A percentile compares a stretch with the other conserved stretches of the same genome.
These are phyloP conservation scores for Phyllosticta paracitricarpa DNA, from an alignment of 2,329 filamentous ascomycete species.

Conservation along the genomic window DNA sequence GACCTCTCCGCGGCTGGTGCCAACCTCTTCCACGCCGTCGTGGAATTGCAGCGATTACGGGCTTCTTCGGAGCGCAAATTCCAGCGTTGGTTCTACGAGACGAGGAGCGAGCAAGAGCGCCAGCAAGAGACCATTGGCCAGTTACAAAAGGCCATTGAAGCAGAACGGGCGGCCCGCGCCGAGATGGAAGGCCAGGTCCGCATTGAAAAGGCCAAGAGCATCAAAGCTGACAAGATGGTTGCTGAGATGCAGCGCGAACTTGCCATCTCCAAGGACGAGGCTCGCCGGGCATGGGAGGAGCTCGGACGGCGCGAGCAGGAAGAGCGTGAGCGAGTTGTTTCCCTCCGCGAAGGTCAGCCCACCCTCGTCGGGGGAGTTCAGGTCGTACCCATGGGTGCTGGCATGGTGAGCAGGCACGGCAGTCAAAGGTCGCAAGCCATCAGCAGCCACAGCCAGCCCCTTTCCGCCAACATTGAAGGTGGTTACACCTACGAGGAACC, in stretches of 20 bases:
- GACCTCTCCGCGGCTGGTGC: conserved; percentile 95
- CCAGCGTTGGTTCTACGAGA: conserved; percentile 97
- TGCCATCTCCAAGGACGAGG: conserved; percentile 91
- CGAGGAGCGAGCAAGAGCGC: conserved; percentile 75
- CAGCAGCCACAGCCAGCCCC: conserved; percentile 14
- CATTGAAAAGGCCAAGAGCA: conserved; percentile 57
- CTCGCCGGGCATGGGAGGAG: conserved; percentile 92
- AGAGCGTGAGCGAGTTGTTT: conserved; percentile 75
- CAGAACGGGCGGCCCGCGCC: conserved; percentile 60
- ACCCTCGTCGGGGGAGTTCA: conserved; percentile 89
- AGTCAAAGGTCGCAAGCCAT: conserved; percentile 22
- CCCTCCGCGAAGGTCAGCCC: conserved; percentile 77
- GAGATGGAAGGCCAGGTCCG: conserved; percentile 58
- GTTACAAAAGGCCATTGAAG: conserved; percentile 63
- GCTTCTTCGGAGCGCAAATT: conserved; percentile 97
- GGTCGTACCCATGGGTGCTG: conserved; percentile 83
- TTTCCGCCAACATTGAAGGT: conserved; percentile 18
- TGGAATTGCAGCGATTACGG: conserved; percentile 85
- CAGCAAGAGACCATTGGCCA: conserved; percentile 72
- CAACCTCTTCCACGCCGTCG: conserved; percentile 94
- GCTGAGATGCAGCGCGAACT: conserved; percentile 87
- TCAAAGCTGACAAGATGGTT: conserved; percentile 65
- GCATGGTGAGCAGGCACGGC: conserved; percentile 47
- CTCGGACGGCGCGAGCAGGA: conserved; percentile 86
- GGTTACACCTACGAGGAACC: conserved; percentile 42